Percentiles rank a stretch among this genome's conserved stretches.
These are phyloP conservation scores for Podila minutissima DNA, from an alignment of 192 early-diverging fungal species.

Conservation along the genomic window DNA sequence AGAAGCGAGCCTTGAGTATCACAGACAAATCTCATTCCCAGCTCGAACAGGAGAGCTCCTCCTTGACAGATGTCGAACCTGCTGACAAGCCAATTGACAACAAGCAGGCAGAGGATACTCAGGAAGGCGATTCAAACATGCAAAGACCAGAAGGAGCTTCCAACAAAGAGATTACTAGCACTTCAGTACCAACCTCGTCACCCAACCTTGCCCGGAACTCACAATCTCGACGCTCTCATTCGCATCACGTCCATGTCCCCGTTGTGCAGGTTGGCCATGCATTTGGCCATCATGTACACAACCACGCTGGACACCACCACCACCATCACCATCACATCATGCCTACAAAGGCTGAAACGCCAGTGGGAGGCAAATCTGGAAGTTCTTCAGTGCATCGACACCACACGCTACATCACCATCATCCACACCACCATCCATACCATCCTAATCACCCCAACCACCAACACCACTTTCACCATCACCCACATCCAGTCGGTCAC, in stretches of 20 bases:
- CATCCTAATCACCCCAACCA: slow-evolving; percentile 51
- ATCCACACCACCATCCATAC: slow-evolving; percentile 48
- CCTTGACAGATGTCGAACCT: not conserved
- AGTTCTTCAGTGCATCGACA: slow-evolving; percentile 38
- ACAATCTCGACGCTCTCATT: not conserved
- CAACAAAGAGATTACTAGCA: not conserved
- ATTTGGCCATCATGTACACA: slow-evolving; percentile 31
- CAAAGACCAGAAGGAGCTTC: not conserved
- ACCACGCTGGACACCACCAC: not conserved
- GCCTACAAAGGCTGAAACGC: slow-evolving; percentile 7
- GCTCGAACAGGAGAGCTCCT: not conserved
- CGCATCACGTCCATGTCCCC: slow-evolving; percentile 8
- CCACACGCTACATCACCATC: slow-evolving; percentile 39
- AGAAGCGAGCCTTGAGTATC: not conserved
- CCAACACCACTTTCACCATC: slow-evolving; percentile 50
- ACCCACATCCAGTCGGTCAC: slow-evolving; percentile 11
- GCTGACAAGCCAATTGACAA: not conserved
- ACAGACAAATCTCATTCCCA: not conserved
- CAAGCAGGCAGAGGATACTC: not conserved
- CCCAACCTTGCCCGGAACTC: slow-evolving; percentile 7
- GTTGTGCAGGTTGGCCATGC: slow-evolving; percentile 25
- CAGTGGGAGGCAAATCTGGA: slow-evolving; percentile 7
- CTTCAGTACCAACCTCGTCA: not conserved
- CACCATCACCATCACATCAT: slow-evolving; percentile 36
- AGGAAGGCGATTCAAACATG: slow-evolving; percentile 1